These are phyloP conservation scores for Amauroascus verrucosus DNA, from an alignment of 2,329 filamentous ascomycete species.

Conservation along the genomic window DNA sequence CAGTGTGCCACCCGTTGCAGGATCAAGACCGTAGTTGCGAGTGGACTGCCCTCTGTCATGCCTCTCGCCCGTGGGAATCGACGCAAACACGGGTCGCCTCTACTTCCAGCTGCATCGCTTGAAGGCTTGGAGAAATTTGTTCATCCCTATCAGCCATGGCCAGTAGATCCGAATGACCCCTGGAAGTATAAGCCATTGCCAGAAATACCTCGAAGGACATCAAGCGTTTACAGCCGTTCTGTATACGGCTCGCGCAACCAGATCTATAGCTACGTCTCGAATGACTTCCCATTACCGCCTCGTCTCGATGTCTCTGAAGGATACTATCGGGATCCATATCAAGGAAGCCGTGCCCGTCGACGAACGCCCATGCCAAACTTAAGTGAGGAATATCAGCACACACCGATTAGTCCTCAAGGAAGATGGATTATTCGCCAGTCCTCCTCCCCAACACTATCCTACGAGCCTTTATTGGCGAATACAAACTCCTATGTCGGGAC, in stretches of 20 bases:
- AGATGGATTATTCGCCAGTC: constrained; percentile 1
- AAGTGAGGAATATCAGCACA: neutral
- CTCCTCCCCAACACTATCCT: constrained; percentile 1
- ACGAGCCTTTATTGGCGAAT: neutral
- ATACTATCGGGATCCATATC: neutral
- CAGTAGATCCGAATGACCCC: neutral
- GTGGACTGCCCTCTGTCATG: constrained; percentile 2
- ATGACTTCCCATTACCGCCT: neutral
- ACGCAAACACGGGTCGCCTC: constrained; percentile 6
- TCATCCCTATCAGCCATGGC: constrained; percentile 10
- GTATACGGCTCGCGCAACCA: neutral
- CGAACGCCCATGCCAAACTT: neutral
- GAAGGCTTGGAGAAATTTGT: constrained; percentile 17
- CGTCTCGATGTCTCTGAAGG: neutral
- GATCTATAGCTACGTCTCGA: neutral
- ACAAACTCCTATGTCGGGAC: neutral
- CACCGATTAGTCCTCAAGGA: neutral
- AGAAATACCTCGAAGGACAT: neutral
- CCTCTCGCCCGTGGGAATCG: constrained; percentile 1
- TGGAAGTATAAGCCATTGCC: constrained; percentile 9
- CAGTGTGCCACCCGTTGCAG: neutral
- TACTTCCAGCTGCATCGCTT: constrained; percentile 15
- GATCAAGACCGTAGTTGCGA: neutral
- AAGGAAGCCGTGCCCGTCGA: neutral
- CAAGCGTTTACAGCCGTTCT: constrained; percentile 3